Evolutionary conservation across 441 rosid species (phyloP).

Genomic region (Heliophila coronopifolia): DNA sequence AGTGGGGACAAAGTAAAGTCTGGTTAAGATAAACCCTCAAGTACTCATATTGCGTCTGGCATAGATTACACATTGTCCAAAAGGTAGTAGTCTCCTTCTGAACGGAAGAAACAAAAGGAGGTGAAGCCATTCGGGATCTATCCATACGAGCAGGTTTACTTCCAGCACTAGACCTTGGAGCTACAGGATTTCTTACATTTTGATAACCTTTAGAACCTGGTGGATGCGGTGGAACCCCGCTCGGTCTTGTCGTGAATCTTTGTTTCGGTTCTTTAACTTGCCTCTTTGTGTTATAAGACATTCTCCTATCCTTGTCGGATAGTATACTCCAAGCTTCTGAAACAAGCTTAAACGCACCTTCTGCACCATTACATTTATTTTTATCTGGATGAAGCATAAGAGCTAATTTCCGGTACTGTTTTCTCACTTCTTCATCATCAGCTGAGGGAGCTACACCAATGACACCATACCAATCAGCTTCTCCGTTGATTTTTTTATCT

Average conservation of each 20-base stretch:
- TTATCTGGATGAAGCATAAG: constrained; percentile 92
- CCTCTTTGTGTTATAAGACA: constrained; percentile 52
- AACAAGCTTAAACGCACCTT: constrained; percentile 80
- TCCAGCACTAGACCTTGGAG: constrained; percentile 29
- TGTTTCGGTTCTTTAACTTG: constrained; percentile 28
- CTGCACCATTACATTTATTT: constrained; percentile 70
- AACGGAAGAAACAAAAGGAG: constrained; percentile 24
- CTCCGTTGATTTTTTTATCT: constrained; percentile 57
- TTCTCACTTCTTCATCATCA: constrained; percentile 63
- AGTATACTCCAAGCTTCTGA: constrained; percentile 79
- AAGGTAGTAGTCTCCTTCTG: constrained; percentile 52
- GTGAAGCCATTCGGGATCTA: constrained; percentile 16
- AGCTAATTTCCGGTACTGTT: constrained; percentile 68
- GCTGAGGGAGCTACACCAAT: constrained; percentile 61
- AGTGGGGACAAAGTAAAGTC: constrained; percentile 70
- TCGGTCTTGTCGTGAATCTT: constrained; percentile 31
- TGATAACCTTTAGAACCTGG: constrained; percentile 46
- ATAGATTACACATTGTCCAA: constrained; percentile 76
- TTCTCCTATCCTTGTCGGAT: constrained; percentile 58
- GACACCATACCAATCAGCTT: constrained; percentile 72
- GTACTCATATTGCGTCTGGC: constrained; percentile 78
- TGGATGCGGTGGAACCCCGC: constrained; percentile 37
- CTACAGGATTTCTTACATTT: constrained; percentile 28
- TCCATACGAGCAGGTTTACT: constrained; percentile 22
- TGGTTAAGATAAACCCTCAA: constrained; percentile 65